Evolutionary conservation across 2,329 filamentous ascomycete genomes (phyloP), one percentile per base, ranked within the genome.

Genomic region (Bipolaris gigantea): DNA sequence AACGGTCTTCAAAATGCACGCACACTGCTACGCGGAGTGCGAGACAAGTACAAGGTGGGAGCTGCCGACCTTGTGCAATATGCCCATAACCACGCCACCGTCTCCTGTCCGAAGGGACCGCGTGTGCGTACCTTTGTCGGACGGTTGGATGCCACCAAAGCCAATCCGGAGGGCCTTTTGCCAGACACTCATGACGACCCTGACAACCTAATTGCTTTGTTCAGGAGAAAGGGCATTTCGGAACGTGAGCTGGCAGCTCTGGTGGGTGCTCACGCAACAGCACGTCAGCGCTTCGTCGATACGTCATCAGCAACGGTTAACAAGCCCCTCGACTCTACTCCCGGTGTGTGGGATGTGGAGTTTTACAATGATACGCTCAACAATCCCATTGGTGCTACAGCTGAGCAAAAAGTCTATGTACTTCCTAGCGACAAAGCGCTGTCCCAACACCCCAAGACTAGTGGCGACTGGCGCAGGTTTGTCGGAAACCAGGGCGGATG

Each of bases 51-150:
- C 54, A 68, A 73, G 15, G 74, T 83, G n/a, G 72, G 75, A 10
- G 79, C 81, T 58, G 82, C 82, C 16, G 82, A 85, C 65, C 70
- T 85, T 18, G 79, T 83, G 36, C 80, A 83, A 63, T 78, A 82
- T 45, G 80, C 76, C 2, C 65, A 66, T 73, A 68, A 74, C 72
- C 43, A 80, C 36, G 81, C 78, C 4, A 79, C 80, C 4, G 76
- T 80, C 2, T 74, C 76, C 19, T 82, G 82, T 47, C 78, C 81
- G 1, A 72, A 80, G n/a, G 82, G 82, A 0, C 82, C 81, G 3
- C 75, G 76, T 10, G 77, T 84, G 34, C 67, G 75, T 15, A 76
- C 77, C n/a, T 80, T 79, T 54, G 76, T 81, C 7, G 81, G 82
- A 27, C 76, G 82, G 46, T 72, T 65, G 19, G 81, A 84, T 59